A percentile compares a stretch with the other conserved stretches of the same genome.
These are phyloP conservation scores for Tolypocladium endophyticum DNA, from an alignment of 2,329 filamentous ascomycete genomes.

Conservation along the genomic window DNA sequence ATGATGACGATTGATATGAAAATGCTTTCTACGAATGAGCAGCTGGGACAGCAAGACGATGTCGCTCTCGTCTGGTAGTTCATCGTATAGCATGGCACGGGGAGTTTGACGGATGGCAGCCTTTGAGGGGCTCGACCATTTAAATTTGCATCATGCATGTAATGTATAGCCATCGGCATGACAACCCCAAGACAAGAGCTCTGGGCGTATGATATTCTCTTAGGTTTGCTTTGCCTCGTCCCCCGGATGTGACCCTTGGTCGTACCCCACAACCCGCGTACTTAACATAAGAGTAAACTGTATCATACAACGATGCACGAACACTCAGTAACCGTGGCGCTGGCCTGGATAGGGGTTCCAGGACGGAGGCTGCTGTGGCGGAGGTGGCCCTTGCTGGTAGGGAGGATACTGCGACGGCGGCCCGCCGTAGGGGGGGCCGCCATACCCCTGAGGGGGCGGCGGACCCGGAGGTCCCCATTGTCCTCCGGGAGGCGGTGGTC, in stretches of 20 bases:
- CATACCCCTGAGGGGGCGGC: slow-evolving; percentile 7
- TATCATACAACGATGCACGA: background rate
- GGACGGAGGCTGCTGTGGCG: slow-evolving; percentile 13
- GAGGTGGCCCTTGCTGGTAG: slow-evolving; percentile 12
- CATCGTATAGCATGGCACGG: background rate
- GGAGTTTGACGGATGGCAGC: background rate
- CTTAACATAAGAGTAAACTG: too few relatives aligned
- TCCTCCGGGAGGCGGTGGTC: slow-evolving; percentile 8
- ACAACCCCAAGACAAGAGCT: background rate
- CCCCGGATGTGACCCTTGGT: background rate
- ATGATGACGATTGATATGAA: background rate
- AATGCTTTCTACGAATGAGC: background rate
- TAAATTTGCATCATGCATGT: background rate
- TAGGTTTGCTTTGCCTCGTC: too few relatives aligned
- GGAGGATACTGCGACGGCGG: slow-evolving; percentile 12
- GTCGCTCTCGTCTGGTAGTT: background rate
- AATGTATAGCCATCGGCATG: background rate
- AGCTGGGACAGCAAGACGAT: background rate
- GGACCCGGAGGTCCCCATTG: slow-evolving; percentile 5
- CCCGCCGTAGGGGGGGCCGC: slow-evolving; percentile 12
- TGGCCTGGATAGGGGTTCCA: slow-evolving; percentile 29
- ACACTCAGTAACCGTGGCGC: slow-evolving; percentile 20
- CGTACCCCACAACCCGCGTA: background rate
- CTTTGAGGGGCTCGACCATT: background rate
- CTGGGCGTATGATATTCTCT: background rate